Evolutionary conservation across 2,329 filamentous ascomycete genomes (phyloP).

Genomic region (Paramyrothecium sp.): DNA sequence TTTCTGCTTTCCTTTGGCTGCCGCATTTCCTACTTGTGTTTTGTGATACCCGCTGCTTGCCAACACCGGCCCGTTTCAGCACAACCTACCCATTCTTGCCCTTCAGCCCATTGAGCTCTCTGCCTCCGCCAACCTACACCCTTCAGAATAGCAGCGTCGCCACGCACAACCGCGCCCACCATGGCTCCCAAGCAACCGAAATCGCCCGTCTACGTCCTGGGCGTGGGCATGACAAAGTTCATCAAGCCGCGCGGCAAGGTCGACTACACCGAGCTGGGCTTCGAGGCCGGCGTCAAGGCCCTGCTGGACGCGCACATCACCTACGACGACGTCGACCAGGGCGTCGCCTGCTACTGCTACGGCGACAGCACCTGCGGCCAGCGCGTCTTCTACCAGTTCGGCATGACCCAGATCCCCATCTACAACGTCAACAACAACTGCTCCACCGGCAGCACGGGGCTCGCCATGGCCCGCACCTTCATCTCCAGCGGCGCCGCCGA

Average conservation of each 20-base stretch:
- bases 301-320: conserved; percentile 84
- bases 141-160: not conserved
- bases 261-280: conserved; percentile 92
- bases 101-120: no score
- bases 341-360: conserved; percentile 97
- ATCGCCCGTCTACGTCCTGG: conserved; percentile 76
- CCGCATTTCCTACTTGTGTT: no score
- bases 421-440: conserved; percentile 99
- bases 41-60: no score
- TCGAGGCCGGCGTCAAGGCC: conserved; percentile 87
- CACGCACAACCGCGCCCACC: conserved; percentile 10
- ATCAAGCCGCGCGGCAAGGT: conserved; percentile 94
- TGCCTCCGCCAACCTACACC: not conserved
- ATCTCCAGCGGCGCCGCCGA: conserved; percentile 79
- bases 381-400: conserved; percentile 98
- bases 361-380: conserved; percentile 94
- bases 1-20: not conserved
- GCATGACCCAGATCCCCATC: conserved; percentile 93
- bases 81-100: no score
- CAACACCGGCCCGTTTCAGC: no score
- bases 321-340: conserved; percentile 95
- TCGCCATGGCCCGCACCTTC: conserved; percentile 79
- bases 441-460: conserved; percentile 88
- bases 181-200: conserved; percentile 49
- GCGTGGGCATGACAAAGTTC: conserved; percentile 99